Conservation (phyloP, 2,329 filamentous ascomycete species). For the Clonostachys rosea region DNA sequence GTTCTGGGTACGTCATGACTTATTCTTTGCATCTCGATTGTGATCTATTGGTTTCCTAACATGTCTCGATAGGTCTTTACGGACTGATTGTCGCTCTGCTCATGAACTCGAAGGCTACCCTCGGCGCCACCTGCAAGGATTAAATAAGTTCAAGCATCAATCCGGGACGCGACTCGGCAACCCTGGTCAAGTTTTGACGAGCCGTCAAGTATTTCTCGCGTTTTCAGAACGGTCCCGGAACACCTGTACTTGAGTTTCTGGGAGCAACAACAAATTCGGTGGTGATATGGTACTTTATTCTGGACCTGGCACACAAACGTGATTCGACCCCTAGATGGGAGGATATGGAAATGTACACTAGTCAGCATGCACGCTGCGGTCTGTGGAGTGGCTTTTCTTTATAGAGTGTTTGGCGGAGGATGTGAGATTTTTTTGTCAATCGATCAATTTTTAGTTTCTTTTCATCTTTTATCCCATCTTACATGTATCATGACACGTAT, state of each 20-base stretch:
- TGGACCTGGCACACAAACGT: not conserved
- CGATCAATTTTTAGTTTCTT: too few relatives aligned
- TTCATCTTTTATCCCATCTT: too few relatives aligned
- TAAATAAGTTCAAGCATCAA: conserved; percentile 3
- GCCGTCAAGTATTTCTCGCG: conserved; percentile 1
- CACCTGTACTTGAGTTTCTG: too few relatives aligned
- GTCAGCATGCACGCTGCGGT: too few relatives aligned
- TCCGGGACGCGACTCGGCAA: conserved; percentile 27
- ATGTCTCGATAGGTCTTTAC: conserved; percentile 73
- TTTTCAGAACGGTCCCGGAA: not conserved
- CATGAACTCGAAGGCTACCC: conserved; percentile 92
- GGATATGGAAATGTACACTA: too few relatives aligned
- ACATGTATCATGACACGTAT: too few relatives aligned
- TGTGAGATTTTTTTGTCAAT: too few relatives aligned
- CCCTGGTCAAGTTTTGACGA: not conserved
- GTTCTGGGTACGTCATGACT: conserved; percentile 70
- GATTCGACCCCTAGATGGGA: not conserved
- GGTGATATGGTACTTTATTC: not conserved
- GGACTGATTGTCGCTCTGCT: conserved; percentile 97
- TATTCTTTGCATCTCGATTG: too few relatives aligned
- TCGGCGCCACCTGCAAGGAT: conserved; percentile 55
- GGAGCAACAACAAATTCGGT: not conserved
- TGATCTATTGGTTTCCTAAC: not conserved
- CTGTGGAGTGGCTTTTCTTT: too few relatives aligned
- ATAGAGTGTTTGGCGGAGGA: too few relatives aligned